Evolutionary conservation across 345 rosid species (phyloP), one percentile per base, ranked within the genome.

Genomic region (Pistacia atlantica): DNA sequence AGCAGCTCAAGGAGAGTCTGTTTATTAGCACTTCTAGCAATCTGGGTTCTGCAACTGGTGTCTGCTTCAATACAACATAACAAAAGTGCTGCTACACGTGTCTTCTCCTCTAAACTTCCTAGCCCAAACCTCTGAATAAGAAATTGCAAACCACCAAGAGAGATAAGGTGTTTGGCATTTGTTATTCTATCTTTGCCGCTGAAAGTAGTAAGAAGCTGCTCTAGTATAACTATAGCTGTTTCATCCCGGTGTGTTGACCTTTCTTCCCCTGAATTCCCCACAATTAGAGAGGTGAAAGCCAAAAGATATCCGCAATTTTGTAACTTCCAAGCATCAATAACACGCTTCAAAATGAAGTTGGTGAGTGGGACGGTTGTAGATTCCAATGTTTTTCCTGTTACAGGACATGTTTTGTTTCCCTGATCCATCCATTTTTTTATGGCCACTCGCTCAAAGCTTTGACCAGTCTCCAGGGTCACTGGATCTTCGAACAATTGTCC

Each of bases 391-490:
- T 80, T 89, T 73, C 90, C 88, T 17, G 91, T 86, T 31, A 85
- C 85, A 31, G 92, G 92, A 81, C 95, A 91, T 73, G 87, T 83
- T 82, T 60, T 73, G 51, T 89, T 77, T 78, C 92, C 92, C 82
- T 77, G 77, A 38, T 89, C 77, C 77, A 91, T 77, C 91, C 91
- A 89, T 67, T 89, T 81, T 57, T 59, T 72, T 74, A 91, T 85
- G 65, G 90, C 91, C 76, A 65, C 84, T 54, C 84, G 75, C 78
- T 91, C 95, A 67, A 84, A 86, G 38, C 91, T 89, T 64, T 89
- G 88, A 59, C 95, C 92, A 28, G 92, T 89, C 78, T 85, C 90
- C 62, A 89, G 73, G 56, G 92, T 89, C 78, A 91, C 92, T 2
- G 91, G 95, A 55, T 91, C 89, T 73, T 85, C 88, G 67, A 87